Conservation (phyloP, 169 alveolate species). For the Cryptosporidium parvum region DNA sequence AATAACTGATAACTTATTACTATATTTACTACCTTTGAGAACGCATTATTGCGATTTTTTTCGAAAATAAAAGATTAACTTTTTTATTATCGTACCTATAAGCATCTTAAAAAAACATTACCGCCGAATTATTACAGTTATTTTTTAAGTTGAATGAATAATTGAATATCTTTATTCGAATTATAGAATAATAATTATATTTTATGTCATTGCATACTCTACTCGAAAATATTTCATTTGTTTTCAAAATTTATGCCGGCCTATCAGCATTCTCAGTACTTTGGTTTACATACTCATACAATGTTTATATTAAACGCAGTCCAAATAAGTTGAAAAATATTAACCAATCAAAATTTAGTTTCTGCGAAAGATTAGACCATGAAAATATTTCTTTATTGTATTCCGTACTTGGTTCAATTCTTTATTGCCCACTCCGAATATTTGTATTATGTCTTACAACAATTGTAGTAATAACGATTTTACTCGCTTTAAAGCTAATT, state of each 20-base stretch:
- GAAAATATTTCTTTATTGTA: neutral
- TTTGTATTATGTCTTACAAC: neutral
- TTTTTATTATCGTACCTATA: neutral
- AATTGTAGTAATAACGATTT: neutral
- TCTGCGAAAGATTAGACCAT: constrained; percentile 46
- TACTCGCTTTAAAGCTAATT: constrained; percentile 24
- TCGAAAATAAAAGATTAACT: neutral
- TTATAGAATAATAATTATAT: neutral
- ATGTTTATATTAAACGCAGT: constrained; percentile 1
- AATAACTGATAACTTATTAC: neutral
- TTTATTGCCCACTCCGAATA: constrained; percentile 56
- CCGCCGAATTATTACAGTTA: constrained; percentile 4
- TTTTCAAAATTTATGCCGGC: constrained; percentile 12
- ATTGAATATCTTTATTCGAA: too few species aligned
- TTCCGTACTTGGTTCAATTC: constrained; percentile 31
- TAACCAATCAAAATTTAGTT: constrained; percentile 12
- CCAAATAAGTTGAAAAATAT: constrained; percentile 16
- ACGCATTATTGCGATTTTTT: neutral
- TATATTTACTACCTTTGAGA: neutral
- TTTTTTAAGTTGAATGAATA: neutral
- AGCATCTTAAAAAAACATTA: neutral
- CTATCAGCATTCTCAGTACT: constrained; percentile 18
- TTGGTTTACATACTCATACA: constrained; percentile 39
- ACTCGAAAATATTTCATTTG: neutral
- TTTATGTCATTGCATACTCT: neutral